Evolutionary conservation across 1,284 basidiomycete genomes (phyloP).

Genomic region (Tremellales sp.): DNA sequence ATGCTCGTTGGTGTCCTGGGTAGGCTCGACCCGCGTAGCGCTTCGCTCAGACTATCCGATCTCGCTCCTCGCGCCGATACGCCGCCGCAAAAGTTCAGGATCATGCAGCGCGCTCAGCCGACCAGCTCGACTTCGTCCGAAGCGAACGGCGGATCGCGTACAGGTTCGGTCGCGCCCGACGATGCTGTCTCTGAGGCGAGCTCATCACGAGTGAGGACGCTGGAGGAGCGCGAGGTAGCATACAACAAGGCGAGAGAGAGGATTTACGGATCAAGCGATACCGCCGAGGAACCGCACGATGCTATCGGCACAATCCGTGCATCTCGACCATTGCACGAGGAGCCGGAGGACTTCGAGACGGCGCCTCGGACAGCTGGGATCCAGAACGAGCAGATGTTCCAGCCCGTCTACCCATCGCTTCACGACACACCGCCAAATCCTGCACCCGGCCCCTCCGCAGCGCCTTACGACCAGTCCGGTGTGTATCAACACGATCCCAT

Average conservation of each 20-base stretch:
- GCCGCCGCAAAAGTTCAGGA: slow-evolving; percentile 33
- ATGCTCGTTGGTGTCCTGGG: slow-evolving; percentile 37
- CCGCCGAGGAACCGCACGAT: too few species aligned
- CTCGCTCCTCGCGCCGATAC: slow-evolving; percentile 23
- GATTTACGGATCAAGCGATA: slow-evolving; percentile 26
- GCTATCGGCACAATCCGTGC: too few species aligned
- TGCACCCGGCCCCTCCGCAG: not conserved
- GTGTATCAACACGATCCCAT: slow-evolving; percentile 9
- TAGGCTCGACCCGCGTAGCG: slow-evolving; percentile 26
- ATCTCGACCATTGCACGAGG: too few species aligned
- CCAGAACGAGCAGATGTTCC: not conserved
- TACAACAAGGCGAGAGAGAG: slow-evolving; percentile 38
- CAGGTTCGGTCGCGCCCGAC: slow-evolving; percentile 5
- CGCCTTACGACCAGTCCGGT: not conserved
- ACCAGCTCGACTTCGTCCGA: slow-evolving; percentile 1
- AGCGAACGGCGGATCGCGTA: slow-evolving; percentile 7
- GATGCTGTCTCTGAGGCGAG: slow-evolving; percentile 12
- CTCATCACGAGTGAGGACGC: slow-evolving; percentile 25
- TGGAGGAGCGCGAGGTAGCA: slow-evolving; percentile 39
- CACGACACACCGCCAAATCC: not conserved
- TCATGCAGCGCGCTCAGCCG: slow-evolving; percentile 35
- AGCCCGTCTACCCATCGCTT: not conserved
- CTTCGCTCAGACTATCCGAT: slow-evolving; percentile 17
- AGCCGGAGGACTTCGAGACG: not conserved
- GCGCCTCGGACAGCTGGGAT: too few species aligned